Percentiles rank a stretch among this genome's conserved stretches.
Conservation (phyloP, 805 yeast genomes). For the Sugiyamaella chiloensis region DNA sequence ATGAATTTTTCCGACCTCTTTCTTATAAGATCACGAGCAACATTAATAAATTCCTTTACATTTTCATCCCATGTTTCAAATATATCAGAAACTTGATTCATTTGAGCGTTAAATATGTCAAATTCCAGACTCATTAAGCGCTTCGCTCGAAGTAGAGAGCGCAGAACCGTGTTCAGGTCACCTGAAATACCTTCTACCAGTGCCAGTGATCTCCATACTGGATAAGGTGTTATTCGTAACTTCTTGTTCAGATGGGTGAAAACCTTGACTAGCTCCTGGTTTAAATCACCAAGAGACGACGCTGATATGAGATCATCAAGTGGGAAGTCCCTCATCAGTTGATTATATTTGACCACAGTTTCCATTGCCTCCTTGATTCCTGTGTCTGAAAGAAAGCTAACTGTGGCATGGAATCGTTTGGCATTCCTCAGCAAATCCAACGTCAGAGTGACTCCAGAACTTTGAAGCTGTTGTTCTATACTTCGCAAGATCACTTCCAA, state of each 20-base stretch:
- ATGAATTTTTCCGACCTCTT: conserved; percentile 69
- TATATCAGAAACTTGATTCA: conserved; percentile 34
- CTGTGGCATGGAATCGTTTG: conserved; percentile 76
- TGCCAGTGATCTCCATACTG: conserved; percentile 58
- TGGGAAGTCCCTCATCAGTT: conserved; percentile 68
- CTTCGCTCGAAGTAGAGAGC: conserved; percentile 36
- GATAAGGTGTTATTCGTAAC: conserved; percentile 58
- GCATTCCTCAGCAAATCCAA: conserved; percentile 61
- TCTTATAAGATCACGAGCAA: conserved; percentile 72
- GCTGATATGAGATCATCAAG: conserved; percentile 54
- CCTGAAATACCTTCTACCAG: conserved; percentile 63
- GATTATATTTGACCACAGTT: conserved; percentile 53
- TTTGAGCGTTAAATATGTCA: conserved; percentile 38
- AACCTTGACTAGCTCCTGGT: conserved; percentile 43
- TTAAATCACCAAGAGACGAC: conserved; percentile 43
- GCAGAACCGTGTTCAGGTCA: conserved; percentile 51
- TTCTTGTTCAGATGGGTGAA: conserved; percentile 60
- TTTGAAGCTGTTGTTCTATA: conserved; percentile 55
- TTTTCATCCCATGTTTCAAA: conserved; percentile 57
- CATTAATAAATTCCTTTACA: conserved; percentile 57
- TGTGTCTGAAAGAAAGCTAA: conserved; percentile 68
- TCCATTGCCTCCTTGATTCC: conserved; percentile 56
- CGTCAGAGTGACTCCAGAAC: conserved; percentile 53
- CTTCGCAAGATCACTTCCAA: conserved; percentile 58
- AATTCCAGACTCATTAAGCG: conserved; percentile 46